These are phyloP conservation scores for Euclidium syriacum DNA, from an alignment of 345 rosid genomes.

Conservation along the genomic window DNA sequence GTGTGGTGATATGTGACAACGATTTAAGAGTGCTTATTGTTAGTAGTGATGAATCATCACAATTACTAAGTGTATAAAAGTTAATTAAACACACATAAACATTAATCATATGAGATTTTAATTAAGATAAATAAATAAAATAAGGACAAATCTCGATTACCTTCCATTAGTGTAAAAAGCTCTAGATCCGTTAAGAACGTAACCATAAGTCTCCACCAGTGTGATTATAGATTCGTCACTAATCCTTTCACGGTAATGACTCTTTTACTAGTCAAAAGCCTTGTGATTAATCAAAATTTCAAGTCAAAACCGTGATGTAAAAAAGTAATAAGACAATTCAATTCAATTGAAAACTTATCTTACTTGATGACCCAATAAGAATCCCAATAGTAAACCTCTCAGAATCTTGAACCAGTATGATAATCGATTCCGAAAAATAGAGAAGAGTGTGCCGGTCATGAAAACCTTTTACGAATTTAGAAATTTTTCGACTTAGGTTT, in stretches of 20 bases:
- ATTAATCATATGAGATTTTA: too few relatives aligned
- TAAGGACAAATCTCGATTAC: too few relatives aligned
- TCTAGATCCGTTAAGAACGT: constrained; percentile 74
- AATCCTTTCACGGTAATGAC: constrained; percentile 64
- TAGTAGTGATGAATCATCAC: too few relatives aligned
- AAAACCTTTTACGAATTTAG: constrained; percentile 40
- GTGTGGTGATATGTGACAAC: too few relatives aligned
- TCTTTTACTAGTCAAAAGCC: constrained; percentile 89
- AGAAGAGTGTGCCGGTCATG: constrained; percentile 73
- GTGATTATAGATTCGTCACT: constrained; percentile 66
- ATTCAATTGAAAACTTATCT: neutral
- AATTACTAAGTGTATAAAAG: too few relatives aligned
- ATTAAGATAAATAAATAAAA: too few relatives aligned
- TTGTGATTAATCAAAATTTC: constrained; percentile 56
- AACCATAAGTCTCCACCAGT: constrained; percentile 61
- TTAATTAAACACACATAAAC: too few relatives aligned
- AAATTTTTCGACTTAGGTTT: constrained; percentile 53
- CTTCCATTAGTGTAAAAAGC: constrained; percentile 83
- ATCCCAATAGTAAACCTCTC: constrained; percentile 93
- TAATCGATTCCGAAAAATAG: constrained; percentile 55
- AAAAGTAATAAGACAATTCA: constrained; percentile 3
- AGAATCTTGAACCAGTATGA: constrained; percentile 84
- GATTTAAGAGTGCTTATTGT: too few relatives aligned
- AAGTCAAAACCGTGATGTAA: too few relatives aligned
- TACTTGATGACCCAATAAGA: constrained; percentile 91